Base-by-base conservation (phyloP, 441 rosid species). In the Theobroma grandiflorum region DNA sequence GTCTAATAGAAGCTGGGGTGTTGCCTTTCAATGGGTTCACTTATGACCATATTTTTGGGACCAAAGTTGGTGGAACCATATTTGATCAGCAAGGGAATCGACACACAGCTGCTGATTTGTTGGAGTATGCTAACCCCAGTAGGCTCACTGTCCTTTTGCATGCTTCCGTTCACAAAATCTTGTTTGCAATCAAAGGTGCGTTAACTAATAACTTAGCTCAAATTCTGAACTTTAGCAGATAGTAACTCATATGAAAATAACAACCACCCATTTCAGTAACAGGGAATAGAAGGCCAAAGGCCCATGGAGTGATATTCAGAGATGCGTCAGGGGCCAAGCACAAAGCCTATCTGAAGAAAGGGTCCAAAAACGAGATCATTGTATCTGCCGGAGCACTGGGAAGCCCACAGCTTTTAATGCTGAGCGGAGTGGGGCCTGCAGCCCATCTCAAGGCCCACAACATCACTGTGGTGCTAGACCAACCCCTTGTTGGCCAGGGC, bases 21-120 rank as follows among this genome's bases (percentile, higher is more conserved):
- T 1, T 67, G 57, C 99, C 98, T 1, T 67, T 88, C 88, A 96
- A 96, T 47, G 98, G 96, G 1, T 96, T 96, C 88, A 91, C 98
- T 2, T 95, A 86, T 65, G 98, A 96, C 67, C 99, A 96, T 84
- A 77, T 95, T n/a, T 49, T 83, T 31, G 99, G 99, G 45, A 96
- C 99, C 6, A 95, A 96, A 77, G 79, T 93, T 9, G 98, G 98
- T 3, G 97, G 99, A 14, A 88, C 98, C 35, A 96, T 91, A 3
- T 96, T 95, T 82, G 98, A 93, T 69, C 81, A 55, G 35, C 33
- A 74, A 2, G 98, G 97, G 15, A 78, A 79, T 6, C 80, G 99
- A 59, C 98, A 95, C 82, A 87, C 97, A 2, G 95, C 99, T 52
- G 99, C 99, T 43, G 96, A 96, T 65, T 67, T 96, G 33, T 64